These are phyloP conservation scores for Euclidium syriacum DNA, from an alignment of 345 rosid genomes.

Conservation along the genomic window DNA sequence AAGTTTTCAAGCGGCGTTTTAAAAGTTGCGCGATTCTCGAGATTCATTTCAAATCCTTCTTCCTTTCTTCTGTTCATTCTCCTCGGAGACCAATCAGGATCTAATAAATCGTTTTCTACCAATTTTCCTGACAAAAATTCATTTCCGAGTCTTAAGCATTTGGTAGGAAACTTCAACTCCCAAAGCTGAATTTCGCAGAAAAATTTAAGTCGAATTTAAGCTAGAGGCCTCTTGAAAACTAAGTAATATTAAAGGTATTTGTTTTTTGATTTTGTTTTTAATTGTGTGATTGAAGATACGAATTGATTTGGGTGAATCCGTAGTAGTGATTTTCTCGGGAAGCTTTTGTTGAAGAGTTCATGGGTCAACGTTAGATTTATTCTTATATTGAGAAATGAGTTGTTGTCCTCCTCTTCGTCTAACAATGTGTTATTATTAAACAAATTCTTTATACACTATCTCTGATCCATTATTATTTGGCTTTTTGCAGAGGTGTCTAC, in stretches of 20 bases:
- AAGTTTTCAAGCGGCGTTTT: conserved; percentile 3
- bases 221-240: neutral
- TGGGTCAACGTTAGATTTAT: conserved; percentile 22
- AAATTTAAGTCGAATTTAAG: neutral
- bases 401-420: conserved; percentile 18
- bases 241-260: no score
- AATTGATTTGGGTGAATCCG: neutral
- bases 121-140: conserved; percentile 20
- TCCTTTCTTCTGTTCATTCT: neutral
- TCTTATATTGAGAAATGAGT: conserved; percentile 1
- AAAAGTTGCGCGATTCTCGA: conserved; percentile 1
- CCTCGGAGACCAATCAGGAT: neutral
- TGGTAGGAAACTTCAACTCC: neutral
- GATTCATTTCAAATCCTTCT: neutral
- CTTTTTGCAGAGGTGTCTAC: conserved; percentile 37
- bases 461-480: conserved; percentile 17
- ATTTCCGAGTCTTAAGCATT: neutral
- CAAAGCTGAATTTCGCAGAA: neutral
- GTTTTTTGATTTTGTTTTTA: no score
- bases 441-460: neutral
- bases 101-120: neutral
- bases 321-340: neutral
- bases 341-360: conserved; percentile 15
- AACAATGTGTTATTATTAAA: neutral
- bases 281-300: neutral